Evolutionary conservation across 2,329 filamentous ascomycete genomes (phyloP), one percentile per base, ranked within the genome.

Genomic region (Monosporascus cannonballus): DNA sequence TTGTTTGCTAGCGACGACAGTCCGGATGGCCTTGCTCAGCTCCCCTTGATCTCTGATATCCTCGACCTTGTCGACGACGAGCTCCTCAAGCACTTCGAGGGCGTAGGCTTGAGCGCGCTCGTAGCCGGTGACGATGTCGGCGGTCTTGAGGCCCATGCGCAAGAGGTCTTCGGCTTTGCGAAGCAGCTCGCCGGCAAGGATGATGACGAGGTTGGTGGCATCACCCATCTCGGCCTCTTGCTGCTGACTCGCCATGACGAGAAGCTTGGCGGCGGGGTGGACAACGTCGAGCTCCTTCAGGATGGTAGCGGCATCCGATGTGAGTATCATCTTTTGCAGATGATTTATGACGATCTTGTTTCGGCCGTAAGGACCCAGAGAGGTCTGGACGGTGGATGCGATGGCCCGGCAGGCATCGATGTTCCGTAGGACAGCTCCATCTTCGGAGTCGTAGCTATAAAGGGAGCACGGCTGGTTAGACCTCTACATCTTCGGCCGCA

Each of bases 321-420:
- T 99, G 60, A 99, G 80, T 65, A 96, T 96, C 94, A 99, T 96
- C 81, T 99, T 99, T 74, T 96, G 90, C 58, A 99, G 81, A 76
- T 99, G 95, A 80, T 99, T 99, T 80, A 99, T 97, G 76, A 99
- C 90, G 69, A 99, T 92, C 79, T 99, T 99, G 81, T 99, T 99
- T 74, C 94, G 89, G 67, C 94, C 94, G 74, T 96, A 96, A 55
- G 94, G 94, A 50, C 94, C 95, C 37, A 99, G 83, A 46, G 94
- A 97, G 53, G 94, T 97, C 78, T 96, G 91, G 48, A 99, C 94
- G 50, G 94, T 99, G 66, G 89, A 89, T 54, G 94, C 86, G 73
- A 99, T 97, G 61, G 94, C 90, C 60, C 92, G 85, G 78, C 94
- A 99, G 70, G 95, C 94, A 70, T 99, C 95, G 75, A 99, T 97